Conservation (phyloP, 2,329 filamentous ascomycete species). For the Didymella sp. region DNA sequence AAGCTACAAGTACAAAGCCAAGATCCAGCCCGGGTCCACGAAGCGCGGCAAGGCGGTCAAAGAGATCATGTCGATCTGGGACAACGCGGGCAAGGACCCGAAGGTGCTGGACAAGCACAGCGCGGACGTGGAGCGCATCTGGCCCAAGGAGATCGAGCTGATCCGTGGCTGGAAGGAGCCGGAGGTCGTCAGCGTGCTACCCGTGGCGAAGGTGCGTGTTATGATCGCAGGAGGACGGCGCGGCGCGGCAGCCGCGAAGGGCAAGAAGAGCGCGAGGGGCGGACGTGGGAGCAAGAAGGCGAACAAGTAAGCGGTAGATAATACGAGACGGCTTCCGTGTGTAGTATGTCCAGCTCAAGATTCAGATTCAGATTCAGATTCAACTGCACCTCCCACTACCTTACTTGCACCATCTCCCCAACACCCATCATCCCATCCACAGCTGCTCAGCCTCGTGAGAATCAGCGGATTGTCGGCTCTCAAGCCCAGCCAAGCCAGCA, state of each 20-base stretch:
- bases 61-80: slow-evolving; percentile 86
- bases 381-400: too few relatives aligned
- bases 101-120: slow-evolving; percentile 55
- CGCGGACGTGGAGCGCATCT: slow-evolving; percentile 73
- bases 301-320: background rate
- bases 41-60: slow-evolving; percentile 96
- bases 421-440: too few relatives aligned
- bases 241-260: slow-evolving; percentile 39
- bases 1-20: slow-evolving; percentile 90
- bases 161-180: slow-evolving; percentile 81
- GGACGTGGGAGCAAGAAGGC: slow-evolving; percentile 43
- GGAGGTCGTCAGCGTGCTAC: slow-evolving; percentile 80
- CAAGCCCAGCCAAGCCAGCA: too few relatives aligned
- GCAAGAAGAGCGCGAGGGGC: slow-evolving; percentile 38
- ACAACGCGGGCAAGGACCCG: slow-evolving; percentile 64
- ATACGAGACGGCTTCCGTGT: too few relatives aligned
- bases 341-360: too few relatives aligned
- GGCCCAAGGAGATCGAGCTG: slow-evolving; percentile 85
- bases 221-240: slow-evolving; percentile 65
- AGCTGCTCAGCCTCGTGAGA: too few relatives aligned
- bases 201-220: slow-evolving; percentile 79
- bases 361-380: too few relatives aligned
- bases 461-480: too few relatives aligned
- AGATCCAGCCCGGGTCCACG: slow-evolving; percentile 84
- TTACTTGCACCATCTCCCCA: too few relatives aligned